Evolutionary conservation across 2,329 filamentous ascomycete species (phyloP).

Genomic region (Lachnellula hyalina): DNA sequence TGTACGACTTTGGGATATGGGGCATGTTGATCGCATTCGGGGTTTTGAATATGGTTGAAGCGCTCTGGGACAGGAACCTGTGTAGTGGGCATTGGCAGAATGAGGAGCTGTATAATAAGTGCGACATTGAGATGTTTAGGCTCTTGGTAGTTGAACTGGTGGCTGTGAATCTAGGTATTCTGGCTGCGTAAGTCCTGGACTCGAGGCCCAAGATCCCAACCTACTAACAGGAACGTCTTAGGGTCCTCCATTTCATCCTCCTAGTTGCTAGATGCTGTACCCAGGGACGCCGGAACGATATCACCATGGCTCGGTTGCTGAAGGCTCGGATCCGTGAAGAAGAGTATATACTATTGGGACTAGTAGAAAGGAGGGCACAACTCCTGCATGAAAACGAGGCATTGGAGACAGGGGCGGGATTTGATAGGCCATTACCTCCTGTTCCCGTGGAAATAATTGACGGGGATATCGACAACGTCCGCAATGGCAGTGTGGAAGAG

Average conservation of each 20-base stretch:
- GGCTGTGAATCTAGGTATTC: slow-evolving; percentile 9
- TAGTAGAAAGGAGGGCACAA: slow-evolving; percentile 8
- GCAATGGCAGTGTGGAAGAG: neutral
- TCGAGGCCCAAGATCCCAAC: neutral
- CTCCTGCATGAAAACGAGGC: slow-evolving; percentile 6
- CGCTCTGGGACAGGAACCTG: slow-evolving; percentile 12
- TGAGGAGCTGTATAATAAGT: slow-evolving; percentile 12
- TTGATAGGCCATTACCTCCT: neutral
- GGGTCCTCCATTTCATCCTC: slow-evolving; percentile 15
- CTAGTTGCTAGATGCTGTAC: slow-evolving; percentile 11
- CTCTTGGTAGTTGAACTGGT: slow-evolving; percentile 15
- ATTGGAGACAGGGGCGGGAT: slow-evolving; percentile 4
- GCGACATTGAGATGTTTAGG: slow-evolving; percentile 9
- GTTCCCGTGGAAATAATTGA: slow-evolving; percentile 1
- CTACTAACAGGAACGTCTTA: neutral
- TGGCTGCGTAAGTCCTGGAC: slow-evolving; percentile 10
- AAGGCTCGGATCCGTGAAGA: slow-evolving; percentile 7
- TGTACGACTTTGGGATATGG: slow-evolving; percentile 12
- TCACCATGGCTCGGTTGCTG: neutral
- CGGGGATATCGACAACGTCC: neutral
- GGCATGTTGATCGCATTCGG: slow-evolving; percentile 10
- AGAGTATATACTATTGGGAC: slow-evolving; percentile 4
- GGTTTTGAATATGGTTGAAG: slow-evolving; percentile 12
- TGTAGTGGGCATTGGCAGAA: slow-evolving; percentile 8
- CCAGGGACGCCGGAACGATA: neutral